Base-by-base conservation (phyloP, 2,329 filamentous ascomycete genomes). In the Colletotrichum melonis region DNA sequence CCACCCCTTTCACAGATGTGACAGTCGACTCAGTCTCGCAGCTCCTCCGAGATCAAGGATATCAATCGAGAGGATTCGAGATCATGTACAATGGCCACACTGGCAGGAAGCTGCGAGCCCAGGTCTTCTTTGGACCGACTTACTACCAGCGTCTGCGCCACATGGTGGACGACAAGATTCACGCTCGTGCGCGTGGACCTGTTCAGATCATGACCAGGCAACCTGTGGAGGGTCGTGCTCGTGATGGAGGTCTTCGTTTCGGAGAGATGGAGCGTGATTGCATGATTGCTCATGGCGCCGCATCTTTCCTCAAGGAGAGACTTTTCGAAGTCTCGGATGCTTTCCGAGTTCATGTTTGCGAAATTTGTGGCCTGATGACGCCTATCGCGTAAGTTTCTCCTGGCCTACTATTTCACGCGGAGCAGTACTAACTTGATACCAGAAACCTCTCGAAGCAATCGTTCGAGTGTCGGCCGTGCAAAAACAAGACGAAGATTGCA, bases 221-320 rank as follows among this genome's bases (percentile, higher is more conserved):
- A 84, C 97, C 97, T 22, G 97, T 99, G 16, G 97, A 99, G 86
- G 97, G 97, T 93, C 94, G 97, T 91, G 97, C 97, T 4, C 89
- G 97, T 84, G 97, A 99, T 82, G 97, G 97, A 89, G 97, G 97
- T 88, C 90, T 99, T 57, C 96, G 97, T 82, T 99, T 99, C 91
- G 97, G 97, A 92, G 97, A 99, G 88, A 99, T 99, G 97, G 97
- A 99, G 86, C 96, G 97, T 87, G 97, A 99, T 91, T 99, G 97
- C 83, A 99, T 99, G 97, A 99, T 99, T 87, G 95, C 97, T n/a
- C 97, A 99, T 82, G 97, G 97, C 81, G 97, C 97, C 4, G 96
- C 95, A 67, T 93, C 95, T 1, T 99, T 99, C 90, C 86, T 99
- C 81, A 99, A 99, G 86, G 97, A 99, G 88, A 92, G 97, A 79